Conservation (phyloP, 345 rosid species). For the Citrus medica region DNA sequence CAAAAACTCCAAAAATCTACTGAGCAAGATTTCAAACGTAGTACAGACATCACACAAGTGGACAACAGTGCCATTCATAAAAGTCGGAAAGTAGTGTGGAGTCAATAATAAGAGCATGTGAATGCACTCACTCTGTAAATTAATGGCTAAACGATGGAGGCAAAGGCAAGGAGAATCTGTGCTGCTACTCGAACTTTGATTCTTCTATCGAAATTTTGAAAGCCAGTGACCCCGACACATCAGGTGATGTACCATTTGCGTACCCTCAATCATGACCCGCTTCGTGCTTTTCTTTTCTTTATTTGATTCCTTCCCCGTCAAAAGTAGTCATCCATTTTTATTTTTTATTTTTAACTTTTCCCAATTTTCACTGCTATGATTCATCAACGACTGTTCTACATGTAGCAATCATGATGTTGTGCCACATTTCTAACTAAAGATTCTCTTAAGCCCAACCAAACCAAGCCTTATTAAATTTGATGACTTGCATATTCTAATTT, state of each 20-base stretch:
- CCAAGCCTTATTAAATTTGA: neutral
- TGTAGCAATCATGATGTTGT: neutral
- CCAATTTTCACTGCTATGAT: too few relatives aligned
- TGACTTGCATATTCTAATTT: slow-evolving; percentile 6
- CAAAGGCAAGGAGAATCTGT: neutral
- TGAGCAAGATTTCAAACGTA: too few relatives aligned
- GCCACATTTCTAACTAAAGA: neutral
- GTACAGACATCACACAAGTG: neutral
- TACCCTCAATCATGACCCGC: too few relatives aligned
- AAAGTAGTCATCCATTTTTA: too few relatives aligned
- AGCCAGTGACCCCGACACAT: neutral
- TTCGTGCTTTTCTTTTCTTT: too few relatives aligned
- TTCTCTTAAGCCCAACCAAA: neutral
- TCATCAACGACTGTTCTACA: neutral
- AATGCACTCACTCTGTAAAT: too few relatives aligned
- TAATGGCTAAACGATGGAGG: neutral
- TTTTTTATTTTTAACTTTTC: too few relatives aligned
- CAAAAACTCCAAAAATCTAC: too few relatives aligned
- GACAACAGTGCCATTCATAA: neutral
- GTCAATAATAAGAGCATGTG: neutral
- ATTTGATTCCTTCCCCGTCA: too few relatives aligned
- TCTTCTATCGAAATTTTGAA: neutral
- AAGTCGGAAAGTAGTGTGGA: neutral
- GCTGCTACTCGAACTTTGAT: neutral
- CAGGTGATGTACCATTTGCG: too few relatives aligned